A percentile compares a stretch with the other conserved stretches of the same genome.
phyloP scores from a whole-genome alignment of 1,284 basidiomycete genomes.

The Pterulicium gracile region DNA sequence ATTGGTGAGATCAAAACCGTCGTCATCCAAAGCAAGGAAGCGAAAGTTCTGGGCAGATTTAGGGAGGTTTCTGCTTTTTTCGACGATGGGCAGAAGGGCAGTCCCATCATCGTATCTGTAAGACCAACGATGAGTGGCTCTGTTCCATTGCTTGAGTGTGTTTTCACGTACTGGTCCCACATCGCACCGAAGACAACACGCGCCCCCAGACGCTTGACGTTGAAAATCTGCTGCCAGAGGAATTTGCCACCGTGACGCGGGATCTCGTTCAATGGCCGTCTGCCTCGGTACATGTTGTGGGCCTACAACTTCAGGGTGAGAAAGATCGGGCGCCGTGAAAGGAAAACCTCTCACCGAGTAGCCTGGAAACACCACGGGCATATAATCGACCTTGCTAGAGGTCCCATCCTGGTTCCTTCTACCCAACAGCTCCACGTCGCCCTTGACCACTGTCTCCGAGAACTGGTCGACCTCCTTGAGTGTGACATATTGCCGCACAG shows the following conservation, averaged over 20 bases:
- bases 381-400: conserved; percentile 50
- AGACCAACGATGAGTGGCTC: conserved; percentile 3
- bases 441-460: conserved; percentile 46
- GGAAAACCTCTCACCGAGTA: conserved; percentile 44
- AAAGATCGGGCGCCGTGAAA: conserved; percentile 3
- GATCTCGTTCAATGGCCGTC: conserved; percentile 57
- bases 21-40: conserved; percentile 61
- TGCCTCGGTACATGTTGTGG: conserved; percentile 53
- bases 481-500: conserved; percentile 50
- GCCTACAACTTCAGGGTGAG: conserved; percentile 28
- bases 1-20: conserved; percentile 58
- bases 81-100: conserved; percentile 58
- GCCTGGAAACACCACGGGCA: conserved; percentile 66
- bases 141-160: conserved; percentile 1
- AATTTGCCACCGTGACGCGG: conserved; percentile 60
- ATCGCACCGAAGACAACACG: conserved; percentile 68
- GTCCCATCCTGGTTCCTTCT: conserved; percentile 30
- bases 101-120: conserved; percentile 71
- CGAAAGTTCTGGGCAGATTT: conserved; percentile 34
- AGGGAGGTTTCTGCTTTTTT: conserved; percentile 45
- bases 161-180: conserved; percentile 67
- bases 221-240: conserved; percentile 64
- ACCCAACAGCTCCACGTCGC: conserved; percentile 48
- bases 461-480: conserved; percentile 49
- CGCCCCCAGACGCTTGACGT: conserved; percentile 48